Conservation (phyloP, 2,329 filamentous ascomycete species). For the Coniochaeta sp. region DNA sequence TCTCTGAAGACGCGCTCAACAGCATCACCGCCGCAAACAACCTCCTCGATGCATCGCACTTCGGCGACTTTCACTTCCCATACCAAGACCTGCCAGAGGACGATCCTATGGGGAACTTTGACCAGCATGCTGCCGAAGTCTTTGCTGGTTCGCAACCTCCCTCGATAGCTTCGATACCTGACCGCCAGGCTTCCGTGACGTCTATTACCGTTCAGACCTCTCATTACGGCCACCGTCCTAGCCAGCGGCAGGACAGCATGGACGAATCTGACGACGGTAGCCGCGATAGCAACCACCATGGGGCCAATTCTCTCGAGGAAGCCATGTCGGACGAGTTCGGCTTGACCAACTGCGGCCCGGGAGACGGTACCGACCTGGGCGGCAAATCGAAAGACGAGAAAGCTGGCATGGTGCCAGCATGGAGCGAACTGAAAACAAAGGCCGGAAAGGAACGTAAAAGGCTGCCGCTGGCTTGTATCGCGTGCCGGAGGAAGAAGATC, state of each 20-base stretch:
- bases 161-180: conserved; percentile 27
- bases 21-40: conserved; percentile 21
- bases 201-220: conserved; percentile 28
- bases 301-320: conserved; percentile 43
- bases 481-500: conserved; percentile 95
- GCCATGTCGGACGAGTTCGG: conserved; percentile 53
- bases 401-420: conserved; percentile 53
- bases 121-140: conserved; percentile 22
- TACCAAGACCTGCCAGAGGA: conserved; percentile 37
- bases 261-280: conserved; percentile 39
- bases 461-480: conserved; percentile 87
- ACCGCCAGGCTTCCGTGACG: conserved; percentile 26
- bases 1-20: conserved; percentile 22
- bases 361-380: conserved; percentile 47
- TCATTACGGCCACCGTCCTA: conserved; percentile 20
- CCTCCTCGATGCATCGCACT: conserved; percentile 40
- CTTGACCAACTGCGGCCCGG: conserved; percentile 34
- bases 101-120: conserved; percentile 31
- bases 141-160: conserved; percentile 21
- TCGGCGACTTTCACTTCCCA: conserved; percentile 45
- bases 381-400: conserved; percentile 51
- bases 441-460: conserved; percentile 94
- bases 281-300: conserved; percentile 33
- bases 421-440: conserved; percentile 82
- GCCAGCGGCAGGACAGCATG: conserved; percentile 18